These are phyloP conservation scores for Lachnellula hyalina DNA, from an alignment of 2,329 filamentous ascomycete species.

Conservation along the genomic window DNA sequence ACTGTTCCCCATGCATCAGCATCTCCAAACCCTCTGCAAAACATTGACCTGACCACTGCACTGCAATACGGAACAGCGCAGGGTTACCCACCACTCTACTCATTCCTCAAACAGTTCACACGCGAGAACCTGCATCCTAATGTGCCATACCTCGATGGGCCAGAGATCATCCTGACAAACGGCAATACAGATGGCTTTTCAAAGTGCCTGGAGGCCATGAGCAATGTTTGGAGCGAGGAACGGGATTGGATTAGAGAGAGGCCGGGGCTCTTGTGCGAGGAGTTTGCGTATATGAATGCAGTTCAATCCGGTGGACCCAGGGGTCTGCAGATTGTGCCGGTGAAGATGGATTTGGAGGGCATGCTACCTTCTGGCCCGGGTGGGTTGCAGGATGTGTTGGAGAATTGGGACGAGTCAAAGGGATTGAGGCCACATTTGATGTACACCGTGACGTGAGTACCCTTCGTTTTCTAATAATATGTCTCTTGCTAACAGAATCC, in stretches of 20 bases:
- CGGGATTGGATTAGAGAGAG: slow-evolving; percentile 61
- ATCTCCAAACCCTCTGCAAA: slow-evolving; percentile 54
- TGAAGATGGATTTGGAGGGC: slow-evolving; percentile 72
- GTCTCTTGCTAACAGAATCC: slow-evolving; percentile 11
- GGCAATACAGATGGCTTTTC: slow-evolving; percentile 81
- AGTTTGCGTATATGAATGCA: slow-evolving; percentile 76
- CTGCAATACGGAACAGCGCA: slow-evolving; percentile 82
- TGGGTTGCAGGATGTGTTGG: slow-evolving; percentile 70
- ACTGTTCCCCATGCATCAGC: slow-evolving; percentile 65
- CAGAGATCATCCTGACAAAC: slow-evolving; percentile 73
- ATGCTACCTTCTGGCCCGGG: slow-evolving; percentile 71
- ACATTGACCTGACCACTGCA: slow-evolving; percentile 75
- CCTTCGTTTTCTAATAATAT: neutral
- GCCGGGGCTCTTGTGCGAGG: slow-evolving; percentile 74
- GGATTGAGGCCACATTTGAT: slow-evolving; percentile 77
- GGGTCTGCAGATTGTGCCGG: slow-evolving; percentile 61
- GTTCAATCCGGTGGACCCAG: slow-evolving; percentile 59
- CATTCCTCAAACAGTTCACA: slow-evolving; percentile 74
- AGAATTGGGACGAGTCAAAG: slow-evolving; percentile 71
- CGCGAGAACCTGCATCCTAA: slow-evolving; percentile 73
- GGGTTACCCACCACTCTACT: slow-evolving; percentile 73
- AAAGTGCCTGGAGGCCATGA: slow-evolving; percentile 72
- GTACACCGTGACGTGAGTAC: slow-evolving; percentile 80
- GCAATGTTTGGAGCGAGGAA: slow-evolving; percentile 67
- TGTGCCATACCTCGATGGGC: slow-evolving; percentile 70